Conservation (phyloP, 2,329 filamentous ascomycete species). For the Cladosporium colombiae region DNA sequence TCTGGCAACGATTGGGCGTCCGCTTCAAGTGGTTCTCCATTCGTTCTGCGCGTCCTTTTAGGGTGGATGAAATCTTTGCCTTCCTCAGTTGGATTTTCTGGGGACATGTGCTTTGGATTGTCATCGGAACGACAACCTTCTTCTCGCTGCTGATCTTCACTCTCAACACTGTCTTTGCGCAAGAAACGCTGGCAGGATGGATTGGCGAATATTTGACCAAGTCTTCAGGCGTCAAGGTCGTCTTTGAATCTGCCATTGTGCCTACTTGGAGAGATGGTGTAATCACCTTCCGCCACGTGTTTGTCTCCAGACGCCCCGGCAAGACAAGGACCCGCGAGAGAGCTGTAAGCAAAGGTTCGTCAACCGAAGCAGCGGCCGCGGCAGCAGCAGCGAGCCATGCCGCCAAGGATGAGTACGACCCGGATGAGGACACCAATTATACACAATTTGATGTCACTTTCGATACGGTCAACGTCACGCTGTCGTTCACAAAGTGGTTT, state of each 20-base stretch:
- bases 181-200: constrained; percentile 92
- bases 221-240: constrained; percentile 87
- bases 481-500: constrained; percentile 99
- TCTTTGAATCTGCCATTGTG: constrained; percentile 97
- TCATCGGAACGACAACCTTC: constrained; percentile 97
- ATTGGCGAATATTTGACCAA: constrained; percentile 93
- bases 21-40: constrained; percentile 99
- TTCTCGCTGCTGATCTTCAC: constrained; percentile 87
- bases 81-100: constrained; percentile 94
- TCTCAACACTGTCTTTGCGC: constrained; percentile 94
- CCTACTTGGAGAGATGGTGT: constrained; percentile 94
- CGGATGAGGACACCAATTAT: constrained; percentile 92
- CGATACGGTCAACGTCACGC: constrained; percentile 89
- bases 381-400: constrained; percentile 65
- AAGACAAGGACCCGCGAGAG: constrained; percentile 51
- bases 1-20: constrained; percentile 85
- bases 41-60: constrained; percentile 89
- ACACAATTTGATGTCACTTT: constrained; percentile 96
- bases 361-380: constrained; percentile 77
- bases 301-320: constrained; percentile 86
- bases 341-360: constrained; percentile 84
- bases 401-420: constrained; percentile 50
- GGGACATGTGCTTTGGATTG: constrained; percentile 90
- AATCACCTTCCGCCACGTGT: constrained; percentile 95
- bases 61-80: constrained; percentile 91